These are phyloP conservation scores for Ogataea corticis DNA, from an alignment of 805 yeast genomes.

Conservation along the genomic window DNA sequence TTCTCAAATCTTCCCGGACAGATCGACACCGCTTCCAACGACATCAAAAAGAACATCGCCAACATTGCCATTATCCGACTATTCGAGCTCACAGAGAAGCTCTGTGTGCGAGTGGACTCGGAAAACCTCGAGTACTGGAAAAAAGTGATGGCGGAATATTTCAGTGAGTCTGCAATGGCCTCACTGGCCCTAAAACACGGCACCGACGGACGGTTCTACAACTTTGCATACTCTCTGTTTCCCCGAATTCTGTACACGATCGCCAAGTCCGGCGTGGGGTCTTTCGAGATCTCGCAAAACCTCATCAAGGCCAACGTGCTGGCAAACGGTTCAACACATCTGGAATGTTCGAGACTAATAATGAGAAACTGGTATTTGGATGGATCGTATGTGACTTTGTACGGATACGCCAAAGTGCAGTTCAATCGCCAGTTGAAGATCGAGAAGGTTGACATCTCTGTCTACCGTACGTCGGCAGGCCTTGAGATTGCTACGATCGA, in stretches of 20 bases:
- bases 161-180: slow-evolving; percentile 50
- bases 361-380: slow-evolving; percentile 58
- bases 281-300: slow-evolving; percentile 52
- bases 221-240: slow-evolving; percentile 62
- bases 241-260: slow-evolving; percentile 59
- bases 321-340: slow-evolving; percentile 51
- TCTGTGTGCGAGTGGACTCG: slow-evolving; percentile 41
- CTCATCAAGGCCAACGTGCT: slow-evolving; percentile 52
- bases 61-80: slow-evolving; percentile 52
- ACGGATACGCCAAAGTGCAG: slow-evolving; percentile 60
- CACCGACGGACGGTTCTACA: slow-evolving; percentile 56
- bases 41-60: slow-evolving; percentile 37
- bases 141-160: slow-evolving; percentile 48
- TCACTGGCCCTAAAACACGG: slow-evolving; percentile 47
- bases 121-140: slow-evolving; percentile 52
- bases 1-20: slow-evolving; percentile 12
- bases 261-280: slow-evolving; percentile 50
- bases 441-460: slow-evolving; percentile 69
- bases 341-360: slow-evolving; percentile 53
- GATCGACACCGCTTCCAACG: slow-evolving; percentile 21
- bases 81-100: slow-evolving; percentile 49
- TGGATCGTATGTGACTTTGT: slow-evolving; percentile 66
- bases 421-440: slow-evolving; percentile 64
- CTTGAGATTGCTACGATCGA: slow-evolving; percentile 48
- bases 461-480: slow-evolving; percentile 46